phyloP scores from a whole-genome alignment of 1,284 basidiomycete genomes.

The Cryptococcus maquisensis region DNA sequence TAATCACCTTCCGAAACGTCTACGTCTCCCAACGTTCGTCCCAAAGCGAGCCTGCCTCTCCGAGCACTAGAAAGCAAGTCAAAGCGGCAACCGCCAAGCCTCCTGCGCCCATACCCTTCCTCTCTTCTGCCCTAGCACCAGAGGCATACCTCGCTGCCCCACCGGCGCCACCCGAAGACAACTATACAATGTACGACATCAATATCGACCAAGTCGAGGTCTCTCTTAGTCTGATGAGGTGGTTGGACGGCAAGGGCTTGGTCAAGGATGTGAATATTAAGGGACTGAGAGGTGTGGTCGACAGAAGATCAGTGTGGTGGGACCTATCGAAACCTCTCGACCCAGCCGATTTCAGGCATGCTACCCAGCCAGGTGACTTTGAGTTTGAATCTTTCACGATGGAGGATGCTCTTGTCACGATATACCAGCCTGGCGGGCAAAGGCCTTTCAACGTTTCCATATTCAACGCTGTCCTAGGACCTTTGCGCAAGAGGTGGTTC shows the following conservation, averaged over 20 bases:
- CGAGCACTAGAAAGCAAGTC: conserved; percentile 34
- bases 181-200: conserved; percentile 85
- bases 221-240: conserved; percentile 83
- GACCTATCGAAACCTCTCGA: conserved; percentile 72
- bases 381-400: conserved; percentile 83
- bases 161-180: conserved; percentile 44
- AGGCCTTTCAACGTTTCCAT: conserved; percentile 92
- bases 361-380: conserved; percentile 75
- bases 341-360: conserved; percentile 75
- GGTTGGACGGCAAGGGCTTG: conserved; percentile 94
- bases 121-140: conserved; percentile 36
- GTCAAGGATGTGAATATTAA: conserved; percentile 86
- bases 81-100: conserved; percentile 31
- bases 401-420: conserved; percentile 89
- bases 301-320: conserved; percentile 84
- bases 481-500: conserved; percentile 87
- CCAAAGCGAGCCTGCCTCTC: conserved; percentile 30
- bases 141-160: conserved; percentile 33
- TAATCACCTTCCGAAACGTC: conserved; percentile 94
- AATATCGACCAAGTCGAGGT: conserved; percentile 94
- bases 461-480: conserved; percentile 84
- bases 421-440: conserved; percentile 90
- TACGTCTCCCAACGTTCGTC: conserved; percentile 78
- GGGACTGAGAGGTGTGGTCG: conserved; percentile 89
- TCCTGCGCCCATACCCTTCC: conserved; percentile 35